Conservation (phyloP, 345 rosid species). For the Sisymbrium altissimum region DNA sequence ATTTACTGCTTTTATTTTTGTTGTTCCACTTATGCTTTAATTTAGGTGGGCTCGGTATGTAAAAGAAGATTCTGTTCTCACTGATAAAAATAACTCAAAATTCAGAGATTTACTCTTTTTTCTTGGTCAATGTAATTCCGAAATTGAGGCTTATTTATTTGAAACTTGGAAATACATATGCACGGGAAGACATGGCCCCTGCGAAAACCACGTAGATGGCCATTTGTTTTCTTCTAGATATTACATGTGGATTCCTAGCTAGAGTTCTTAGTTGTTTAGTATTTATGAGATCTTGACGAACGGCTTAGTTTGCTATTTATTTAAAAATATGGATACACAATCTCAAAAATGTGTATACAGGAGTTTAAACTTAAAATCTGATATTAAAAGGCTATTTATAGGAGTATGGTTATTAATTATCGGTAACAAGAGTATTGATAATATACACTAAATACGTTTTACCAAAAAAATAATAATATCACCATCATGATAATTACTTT, state of each 20-base stretch:
- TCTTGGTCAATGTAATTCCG: constrained; percentile 4
- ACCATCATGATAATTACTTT: neutral
- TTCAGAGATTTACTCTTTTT: neutral
- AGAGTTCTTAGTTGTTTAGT: neutral
- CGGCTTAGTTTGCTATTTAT: neutral
- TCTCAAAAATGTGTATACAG: neutral
- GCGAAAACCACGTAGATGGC: constrained; percentile 4
- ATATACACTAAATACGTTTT: neutral
- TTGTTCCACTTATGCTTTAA: no score
- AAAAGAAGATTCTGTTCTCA: constrained; percentile 35
- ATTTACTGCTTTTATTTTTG: constrained; percentile 24
- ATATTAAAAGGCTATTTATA: neutral
- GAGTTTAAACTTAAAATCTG: neutral
- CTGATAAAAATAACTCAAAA: neutral
- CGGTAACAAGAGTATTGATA: neutral
- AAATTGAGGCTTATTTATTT: neutral
- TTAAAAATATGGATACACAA: neutral
- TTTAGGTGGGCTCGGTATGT: constrained; percentile 13
- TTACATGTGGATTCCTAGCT: constrained; percentile 22
- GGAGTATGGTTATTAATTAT: neutral
- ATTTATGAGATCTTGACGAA: neutral
- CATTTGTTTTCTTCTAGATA: constrained; percentile 19
- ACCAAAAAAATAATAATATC: neutral
- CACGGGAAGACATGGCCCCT: constrained; percentile 10
- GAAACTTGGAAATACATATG: neutral